These are phyloP conservation scores for Cercospora citrullina DNA, from an alignment of 2,329 filamentous ascomycete genomes.

Conservation along the genomic window DNA sequence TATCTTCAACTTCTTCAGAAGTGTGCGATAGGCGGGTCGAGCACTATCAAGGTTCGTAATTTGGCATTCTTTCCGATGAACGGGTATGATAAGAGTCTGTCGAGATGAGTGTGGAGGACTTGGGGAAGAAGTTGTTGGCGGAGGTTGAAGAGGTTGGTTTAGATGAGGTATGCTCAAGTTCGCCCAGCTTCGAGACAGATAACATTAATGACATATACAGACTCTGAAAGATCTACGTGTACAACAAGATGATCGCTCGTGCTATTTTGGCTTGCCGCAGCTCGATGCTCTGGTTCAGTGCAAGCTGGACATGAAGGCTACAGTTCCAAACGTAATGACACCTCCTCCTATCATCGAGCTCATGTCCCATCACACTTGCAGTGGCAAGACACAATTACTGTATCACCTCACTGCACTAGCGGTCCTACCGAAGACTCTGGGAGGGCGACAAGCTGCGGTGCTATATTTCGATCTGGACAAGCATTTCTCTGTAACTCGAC, in stretches of 20 bases:
- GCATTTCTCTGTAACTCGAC: conserved; percentile 54
- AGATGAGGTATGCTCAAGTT: conserved; percentile 49
- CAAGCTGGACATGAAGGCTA: conserved; percentile 17
- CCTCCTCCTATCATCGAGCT: conserved; percentile 54
- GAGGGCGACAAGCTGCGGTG: conserved; percentile 52
- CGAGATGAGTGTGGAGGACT: conserved; percentile 43
- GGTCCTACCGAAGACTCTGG: conserved; percentile 51
- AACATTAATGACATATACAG: conserved; percentile 34
- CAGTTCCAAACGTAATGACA: conserved; percentile 16
- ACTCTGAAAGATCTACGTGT: conserved; percentile 43
- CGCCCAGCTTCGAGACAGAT: background rate
- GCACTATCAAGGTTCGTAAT: background rate
- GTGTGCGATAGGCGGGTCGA: background rate
- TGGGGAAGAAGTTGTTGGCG: conserved; percentile 56
- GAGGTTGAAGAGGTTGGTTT: conserved; percentile 53
- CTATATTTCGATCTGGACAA: conserved; percentile 59
- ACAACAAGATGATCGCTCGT: conserved; percentile 19
- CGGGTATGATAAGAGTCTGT: conserved; percentile 17
- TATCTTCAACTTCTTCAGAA: conserved; percentile 32
- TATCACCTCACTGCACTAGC: conserved; percentile 56
- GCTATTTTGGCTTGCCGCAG: conserved; percentile 46
- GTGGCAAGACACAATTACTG: conserved; percentile 61
- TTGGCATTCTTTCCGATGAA: conserved; percentile 7
- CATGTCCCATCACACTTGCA: conserved; percentile 51
- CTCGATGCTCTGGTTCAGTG: conserved; percentile 46